Evolutionary conservation across 1,139 yeast genomes (phyloP).

Genomic region (Taiozyma onychis): DNA sequence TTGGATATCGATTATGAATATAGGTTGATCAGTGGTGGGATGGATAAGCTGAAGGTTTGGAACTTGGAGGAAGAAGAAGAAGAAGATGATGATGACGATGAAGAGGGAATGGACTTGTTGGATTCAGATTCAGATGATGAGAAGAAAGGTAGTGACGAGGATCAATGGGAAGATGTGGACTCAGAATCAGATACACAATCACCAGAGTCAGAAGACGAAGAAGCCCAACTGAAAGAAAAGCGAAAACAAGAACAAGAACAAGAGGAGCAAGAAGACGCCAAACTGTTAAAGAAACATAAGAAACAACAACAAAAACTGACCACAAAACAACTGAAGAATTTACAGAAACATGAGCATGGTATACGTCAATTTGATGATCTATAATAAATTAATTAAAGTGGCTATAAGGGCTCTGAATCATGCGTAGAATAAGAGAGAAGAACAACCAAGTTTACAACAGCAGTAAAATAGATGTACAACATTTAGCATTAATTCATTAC

Average conservation of each 20-base stretch:
- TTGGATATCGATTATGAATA: constrained; percentile 79
- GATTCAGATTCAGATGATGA: constrained; percentile 15
- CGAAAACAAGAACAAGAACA: constrained; percentile 17
- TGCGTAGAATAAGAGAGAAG: background rate
- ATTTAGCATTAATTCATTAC: background rate
- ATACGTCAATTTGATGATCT: constrained; percentile 62
- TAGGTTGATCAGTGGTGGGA: constrained; percentile 73
- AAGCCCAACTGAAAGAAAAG: constrained; percentile 7
- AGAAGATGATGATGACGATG: constrained; percentile 17
- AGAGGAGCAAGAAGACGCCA: constrained; percentile 7
- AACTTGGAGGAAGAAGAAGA: constrained; percentile 29
- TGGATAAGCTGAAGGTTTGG: constrained; percentile 82
- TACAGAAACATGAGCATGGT: constrained; percentile 58
- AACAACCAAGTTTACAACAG: too few species aligned
- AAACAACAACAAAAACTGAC: constrained; percentile 33
- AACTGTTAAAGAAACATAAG: constrained; percentile 17
- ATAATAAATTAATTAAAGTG: background rate
- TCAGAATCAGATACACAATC: constrained; percentile 4
- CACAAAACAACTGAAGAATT: constrained; percentile 42
- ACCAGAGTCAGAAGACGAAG: constrained; percentile 5
- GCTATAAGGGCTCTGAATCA: background rate
- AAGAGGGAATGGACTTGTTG: constrained; percentile 3
- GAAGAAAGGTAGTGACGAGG: constrained; percentile 18
- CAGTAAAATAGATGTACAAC: too few species aligned
- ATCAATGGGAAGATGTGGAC: constrained; percentile 15